Conservation (phyloP, 805 yeast species). For the Wickerhamomyces mucosus region DNA sequence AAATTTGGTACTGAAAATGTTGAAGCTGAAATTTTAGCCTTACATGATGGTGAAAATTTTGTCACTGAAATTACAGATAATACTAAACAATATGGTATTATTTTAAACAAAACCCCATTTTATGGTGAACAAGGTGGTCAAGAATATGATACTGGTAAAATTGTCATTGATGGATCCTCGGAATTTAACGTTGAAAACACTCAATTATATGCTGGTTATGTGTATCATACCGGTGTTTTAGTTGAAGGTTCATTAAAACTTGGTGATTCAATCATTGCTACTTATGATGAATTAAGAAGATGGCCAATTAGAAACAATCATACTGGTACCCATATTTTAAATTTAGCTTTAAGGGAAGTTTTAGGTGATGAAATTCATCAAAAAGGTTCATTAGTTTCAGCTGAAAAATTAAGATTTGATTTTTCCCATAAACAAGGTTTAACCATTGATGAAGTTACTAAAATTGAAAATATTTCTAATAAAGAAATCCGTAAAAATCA, state of each 20-base stretch:
- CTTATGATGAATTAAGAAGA: constrained; percentile 88
- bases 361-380: constrained; percentile 88
- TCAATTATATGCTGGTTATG: constrained; percentile 89
- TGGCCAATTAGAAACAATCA: constrained; percentile 96
- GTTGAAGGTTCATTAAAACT: constrained; percentile 67
- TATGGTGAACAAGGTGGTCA: constrained; percentile 99
- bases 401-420: constrained; percentile 93
- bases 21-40: constrained; percentile 58
- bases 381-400: constrained; percentile 93
- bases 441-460: constrained; percentile 55
- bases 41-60: constrained; percentile 59
- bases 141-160: constrained; percentile 89
- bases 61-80: constrained; percentile 37
- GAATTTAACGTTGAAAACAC: constrained; percentile 90
- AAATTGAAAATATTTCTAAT: constrained; percentile 70
- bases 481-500: constrained; percentile 61
- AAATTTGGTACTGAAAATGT: constrained; percentile 71
- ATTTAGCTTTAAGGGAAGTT: constrained; percentile 77
- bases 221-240: constrained; percentile 84
- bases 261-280: constrained; percentile 68
- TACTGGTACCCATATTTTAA: constrained; percentile 94
- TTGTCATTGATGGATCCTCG: constrained; percentile 77
- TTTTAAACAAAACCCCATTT: constrained; percentile 85
- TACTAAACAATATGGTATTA: constrained; percentile 60
- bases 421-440: constrained; percentile 89